Base-by-base conservation (phyloP, 148 eudicot genomes). In the Amaranthus palmeri region DNA sequence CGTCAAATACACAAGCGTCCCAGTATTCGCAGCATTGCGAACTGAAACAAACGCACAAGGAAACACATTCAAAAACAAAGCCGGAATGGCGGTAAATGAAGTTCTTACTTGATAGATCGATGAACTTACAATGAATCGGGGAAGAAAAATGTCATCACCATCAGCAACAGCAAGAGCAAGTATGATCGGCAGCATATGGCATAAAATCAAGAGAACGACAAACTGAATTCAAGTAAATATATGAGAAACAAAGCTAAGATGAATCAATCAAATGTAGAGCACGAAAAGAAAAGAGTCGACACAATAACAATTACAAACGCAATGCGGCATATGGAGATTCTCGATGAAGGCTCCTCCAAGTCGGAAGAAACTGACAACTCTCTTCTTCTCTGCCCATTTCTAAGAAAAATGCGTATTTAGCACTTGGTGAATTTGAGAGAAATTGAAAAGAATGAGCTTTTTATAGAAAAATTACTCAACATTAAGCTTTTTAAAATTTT, bases 141-240 rank as follows among this genome's bases (percentile, higher is more conserved):
- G 89, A 47, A 87, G 65, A 63, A 87, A 78, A 13, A 79, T 86
- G 56, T 81, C 88, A 25, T 25, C 36, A 10, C 72, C 78, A 71
- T 88, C 92, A 54, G 70, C 78, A 64, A 81, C 77, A 25, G 36
- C 36, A 25, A 25, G 36, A 25, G 36, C 36, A 25, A 25, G 36
- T 66, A 92, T 60, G 57, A 88, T 49, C 3, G 97, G 97, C 52
- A 87, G 88, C 45, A 81, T 78, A 76, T 89, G 97, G 74, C 97
- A 77, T 63, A 92, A 75, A 51, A 92, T 79, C 75, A 92, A 69
- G 48, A 92, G 97, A 72, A 87, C 80, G 83, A 89, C 72, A 61
- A 92, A 89, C 97, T 92, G 90, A 74, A 79, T 18, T 25, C 64
- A 57, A 7, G 61, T 40, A 4, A 8, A 18, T 25, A 25, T 25